phyloP scores from a whole-genome alignment of 176 grass and related monocot genomes.

The Phoenix dactylifera region DNA sequence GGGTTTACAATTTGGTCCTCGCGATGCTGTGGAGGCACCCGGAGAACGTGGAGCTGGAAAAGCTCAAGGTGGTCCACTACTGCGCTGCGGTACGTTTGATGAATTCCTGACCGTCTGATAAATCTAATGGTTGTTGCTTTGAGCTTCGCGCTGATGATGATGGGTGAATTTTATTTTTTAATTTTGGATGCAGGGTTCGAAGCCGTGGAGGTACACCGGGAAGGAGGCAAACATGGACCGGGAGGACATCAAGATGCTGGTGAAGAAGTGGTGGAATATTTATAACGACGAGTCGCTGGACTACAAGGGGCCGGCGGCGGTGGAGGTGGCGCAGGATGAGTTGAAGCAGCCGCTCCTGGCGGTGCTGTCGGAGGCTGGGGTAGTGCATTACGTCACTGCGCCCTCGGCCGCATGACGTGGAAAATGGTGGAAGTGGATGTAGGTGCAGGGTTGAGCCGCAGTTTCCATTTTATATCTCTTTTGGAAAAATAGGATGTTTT shows the following conservation, averaged over 20 bases:
- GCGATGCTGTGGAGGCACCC: constrained; percentile 90
- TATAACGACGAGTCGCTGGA: constrained; percentile 49
- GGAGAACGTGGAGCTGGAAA: constrained; percentile 40
- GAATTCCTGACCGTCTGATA: too few relatives aligned
- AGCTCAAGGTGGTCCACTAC: constrained; percentile 88
- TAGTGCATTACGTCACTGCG: constrained; percentile 26
- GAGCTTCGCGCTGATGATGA: too few relatives aligned
- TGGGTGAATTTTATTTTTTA: too few relatives aligned
- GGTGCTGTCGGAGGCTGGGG: constrained; percentile 20
- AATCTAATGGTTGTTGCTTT: too few relatives aligned
- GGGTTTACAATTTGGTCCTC: constrained; percentile 60
- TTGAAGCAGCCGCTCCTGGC: constrained; percentile 11
- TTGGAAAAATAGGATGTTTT: too few relatives aligned
- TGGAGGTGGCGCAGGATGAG: neutral
- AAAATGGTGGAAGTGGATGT: too few relatives aligned
- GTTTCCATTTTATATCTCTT: too few relatives aligned
- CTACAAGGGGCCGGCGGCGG: constrained; percentile 25
- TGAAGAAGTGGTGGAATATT: constrained; percentile 48
- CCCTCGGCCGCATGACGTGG: constrained; percentile 48
- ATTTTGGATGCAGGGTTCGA: constrained; percentile 61
- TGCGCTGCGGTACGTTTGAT: constrained; percentile 49
- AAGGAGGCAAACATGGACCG: constrained; percentile 73
- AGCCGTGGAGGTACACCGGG: constrained; percentile 73
- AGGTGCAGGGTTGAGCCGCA: too few relatives aligned
- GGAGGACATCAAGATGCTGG: constrained; percentile 55